Conservation (phyloP, 768 basidiomycete genomes). For the Kondoa subrosea region DNA sequence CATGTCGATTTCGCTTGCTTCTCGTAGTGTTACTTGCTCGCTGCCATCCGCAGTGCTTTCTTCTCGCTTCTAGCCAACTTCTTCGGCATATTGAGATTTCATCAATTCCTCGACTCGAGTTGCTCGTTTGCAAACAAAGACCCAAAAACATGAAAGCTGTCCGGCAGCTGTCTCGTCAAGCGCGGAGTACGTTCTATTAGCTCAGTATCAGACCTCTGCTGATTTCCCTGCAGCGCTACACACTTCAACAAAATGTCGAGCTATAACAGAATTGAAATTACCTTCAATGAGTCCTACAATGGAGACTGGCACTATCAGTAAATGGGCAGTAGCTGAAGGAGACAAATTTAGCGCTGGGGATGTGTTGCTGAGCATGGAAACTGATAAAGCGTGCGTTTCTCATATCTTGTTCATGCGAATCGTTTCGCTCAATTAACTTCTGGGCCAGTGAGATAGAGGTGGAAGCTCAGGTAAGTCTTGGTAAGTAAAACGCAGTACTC, state of each 20-base stretch:
- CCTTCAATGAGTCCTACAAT: constrained; percentile 8
- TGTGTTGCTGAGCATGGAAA: constrained; percentile 95
- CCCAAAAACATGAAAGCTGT: not conserved
- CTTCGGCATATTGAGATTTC: no score
- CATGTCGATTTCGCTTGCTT: no score
- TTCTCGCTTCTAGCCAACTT: no score
- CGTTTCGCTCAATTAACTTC: not conserved
- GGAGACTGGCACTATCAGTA: constrained; percentile 1
- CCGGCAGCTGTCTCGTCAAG: not conserved
- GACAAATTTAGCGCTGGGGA: constrained; percentile 77
- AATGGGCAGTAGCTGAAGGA: constrained; percentile 68
- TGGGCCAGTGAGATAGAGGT: not conserved
- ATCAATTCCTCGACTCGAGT: no score
- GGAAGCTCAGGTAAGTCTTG: not conserved
- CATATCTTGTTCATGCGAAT: not conserved
- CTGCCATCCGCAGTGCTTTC: no score
- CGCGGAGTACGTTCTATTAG: not conserved
- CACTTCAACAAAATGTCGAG: not conserved
- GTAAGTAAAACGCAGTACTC: not conserved
- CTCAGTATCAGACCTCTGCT: not conserved
- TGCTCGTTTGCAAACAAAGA: not conserved
- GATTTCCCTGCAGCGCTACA: not conserved
- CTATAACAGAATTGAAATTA: not conserved
- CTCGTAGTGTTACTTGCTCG: no score
- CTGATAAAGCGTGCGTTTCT: constrained; percentile 72